Conservation (phyloP, 805 yeast genomes). For the Saccharomycopsis sp. region DNA sequence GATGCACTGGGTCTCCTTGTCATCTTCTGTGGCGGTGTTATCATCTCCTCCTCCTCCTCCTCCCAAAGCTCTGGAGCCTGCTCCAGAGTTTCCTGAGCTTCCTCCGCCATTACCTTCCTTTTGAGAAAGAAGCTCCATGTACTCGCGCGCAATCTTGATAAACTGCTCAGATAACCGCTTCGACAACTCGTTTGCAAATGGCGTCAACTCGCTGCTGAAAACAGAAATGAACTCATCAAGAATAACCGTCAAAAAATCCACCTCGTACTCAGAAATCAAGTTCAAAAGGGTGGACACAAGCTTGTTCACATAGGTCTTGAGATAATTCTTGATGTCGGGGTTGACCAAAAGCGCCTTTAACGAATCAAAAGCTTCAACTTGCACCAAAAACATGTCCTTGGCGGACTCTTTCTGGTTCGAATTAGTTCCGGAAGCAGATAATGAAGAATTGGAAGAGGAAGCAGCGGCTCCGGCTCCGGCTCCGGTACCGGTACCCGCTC, state of each 20-base stretch:
- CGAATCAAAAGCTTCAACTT: slow-evolving; percentile 81
- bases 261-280: slow-evolving; percentile 71
- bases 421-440: too few species aligned
- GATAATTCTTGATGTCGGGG: slow-evolving; percentile 58
- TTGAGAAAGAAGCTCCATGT: slow-evolving; percentile 39
- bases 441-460: slow-evolving; percentile 15
- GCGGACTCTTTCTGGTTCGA: too few species aligned
- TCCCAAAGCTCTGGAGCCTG: too few species aligned
- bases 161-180: slow-evolving; percentile 55
- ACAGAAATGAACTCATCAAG: slow-evolving; percentile 92
- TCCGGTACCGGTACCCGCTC: background rate
- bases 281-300: slow-evolving; percentile 73
- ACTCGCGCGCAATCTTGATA: slow-evolving; percentile 44
- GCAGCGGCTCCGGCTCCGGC: background rate
- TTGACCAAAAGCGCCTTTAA: slow-evolving; percentile 70
- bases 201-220: slow-evolving; percentile 79
- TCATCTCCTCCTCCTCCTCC: too few species aligned
- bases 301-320: slow-evolving; percentile 64
- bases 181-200: slow-evolving; percentile 68
- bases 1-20: slow-evolving; percentile 59
- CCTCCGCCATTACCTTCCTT: slow-evolving; percentile 33
- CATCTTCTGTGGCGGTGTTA: slow-evolving; percentile 37
- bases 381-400: slow-evolving; percentile 64
- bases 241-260: slow-evolving; percentile 79
- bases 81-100: too few species aligned